Base-by-base conservation (phyloP, 495 filamentous ascomycete species). In the Trichoderma asperelloides region DNA sequence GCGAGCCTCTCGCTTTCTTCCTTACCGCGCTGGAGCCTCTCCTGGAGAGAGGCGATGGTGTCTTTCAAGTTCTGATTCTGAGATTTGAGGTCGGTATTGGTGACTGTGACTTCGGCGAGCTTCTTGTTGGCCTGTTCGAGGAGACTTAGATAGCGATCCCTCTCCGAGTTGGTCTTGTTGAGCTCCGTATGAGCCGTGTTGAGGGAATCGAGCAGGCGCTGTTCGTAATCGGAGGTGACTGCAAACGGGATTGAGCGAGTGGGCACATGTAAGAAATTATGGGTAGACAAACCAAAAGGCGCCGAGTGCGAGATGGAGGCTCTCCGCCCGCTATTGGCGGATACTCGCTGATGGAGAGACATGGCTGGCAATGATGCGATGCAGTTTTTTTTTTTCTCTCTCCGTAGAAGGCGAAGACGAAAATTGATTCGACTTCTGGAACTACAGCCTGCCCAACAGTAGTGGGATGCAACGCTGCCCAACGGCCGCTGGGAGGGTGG, bases 1-100 rank as follows among this genome's bases (percentile, higher is more conserved):
- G 90, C 83, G 21, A 94, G 83, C 68, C 89, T 89, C 80, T 96
- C 96, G 21, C 93, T 90, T 75, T 96, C 90, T 39, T 84, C 87
- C 25, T 72, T 74, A 43, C 70, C 69, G n/a, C 70, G 65, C 0
- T 67, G 66, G 33, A 74, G 64, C 28, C 69, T 18, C 72, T 96
- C 91, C 65, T 96, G 90, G 1, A 30, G 25, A 60, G 55, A 96
- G 94, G 64, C 91, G 86, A 69, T 80, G 86, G 72, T 90, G 74
- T 96, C 90, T 47, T 88, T 86, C 43, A 96, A 70, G 21, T 84
- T 75, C 25, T 60, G 55, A 25, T 60, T 60, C 25, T 60, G 55
- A 67, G 79, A 80, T 67, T 69, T 74, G 23, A 67, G 27, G 39
- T 70, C 62, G 62, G 63, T 71, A 45, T 86, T 86, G 65, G 89